Conservation (phyloP, 306 rosid species). For the Quercus variabilis region DNA sequence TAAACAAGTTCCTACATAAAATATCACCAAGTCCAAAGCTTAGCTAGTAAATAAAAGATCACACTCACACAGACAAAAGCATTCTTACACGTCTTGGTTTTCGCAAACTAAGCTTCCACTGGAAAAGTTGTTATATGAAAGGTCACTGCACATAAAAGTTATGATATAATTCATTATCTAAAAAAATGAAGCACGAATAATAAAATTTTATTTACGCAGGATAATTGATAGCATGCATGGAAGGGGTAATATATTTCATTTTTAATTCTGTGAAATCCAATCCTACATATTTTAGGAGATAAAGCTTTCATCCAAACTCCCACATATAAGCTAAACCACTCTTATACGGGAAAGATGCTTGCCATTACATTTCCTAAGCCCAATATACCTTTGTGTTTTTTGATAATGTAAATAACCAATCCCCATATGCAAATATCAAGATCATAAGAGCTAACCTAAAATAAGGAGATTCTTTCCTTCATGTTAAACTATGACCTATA, state of each 20-base stretch:
- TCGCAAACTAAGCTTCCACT: background rate
- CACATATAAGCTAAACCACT: background rate
- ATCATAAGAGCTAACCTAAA: too few relatives aligned
- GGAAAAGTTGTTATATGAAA: conserved; percentile 39
- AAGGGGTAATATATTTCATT: background rate
- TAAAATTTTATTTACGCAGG: background rate
- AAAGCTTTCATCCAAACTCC: background rate
- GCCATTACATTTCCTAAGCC: background rate
- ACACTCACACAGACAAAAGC: background rate
- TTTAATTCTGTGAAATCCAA: background rate
- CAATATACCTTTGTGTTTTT: background rate
- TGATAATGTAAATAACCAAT: too few relatives aligned
- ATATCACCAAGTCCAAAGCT: background rate
- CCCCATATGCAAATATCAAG: too few relatives aligned
- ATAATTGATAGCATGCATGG: background rate
- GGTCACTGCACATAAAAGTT: conserved; percentile 31
- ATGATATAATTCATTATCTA: background rate
- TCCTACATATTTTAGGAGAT: background rate
- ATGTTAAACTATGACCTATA: background rate
- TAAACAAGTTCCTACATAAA: conserved; percentile 38
- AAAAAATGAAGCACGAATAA: background rate
- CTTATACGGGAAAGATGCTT: background rate
- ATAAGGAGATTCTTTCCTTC: too few relatives aligned
- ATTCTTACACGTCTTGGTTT: conserved; percentile 23
- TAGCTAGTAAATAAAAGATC: background rate